Base-by-base conservation (phyloP, 2,329 filamentous ascomycete species). In the Laburnicola sp. region DNA sequence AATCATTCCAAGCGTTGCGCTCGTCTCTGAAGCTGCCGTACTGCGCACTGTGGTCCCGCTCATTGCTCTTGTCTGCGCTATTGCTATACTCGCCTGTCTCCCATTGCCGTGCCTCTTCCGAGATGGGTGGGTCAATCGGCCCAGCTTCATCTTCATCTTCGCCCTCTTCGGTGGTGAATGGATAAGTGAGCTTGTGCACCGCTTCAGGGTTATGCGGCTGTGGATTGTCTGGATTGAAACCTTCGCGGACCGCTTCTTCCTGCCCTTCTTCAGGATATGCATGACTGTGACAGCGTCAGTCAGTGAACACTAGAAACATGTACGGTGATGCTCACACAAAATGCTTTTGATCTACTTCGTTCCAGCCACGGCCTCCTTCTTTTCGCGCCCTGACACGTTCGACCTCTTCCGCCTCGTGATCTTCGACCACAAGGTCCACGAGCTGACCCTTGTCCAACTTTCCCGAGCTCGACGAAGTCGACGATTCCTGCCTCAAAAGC, bases 371-470 rank as follows among this genome's bases (percentile, higher is more conserved):
- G 25, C 83, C 81, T 42, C 82, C 81, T 69, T 86, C 84, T 64
- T 85, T 85, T 46, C 83, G 77, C 9, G 81, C 80, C 45, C 84
- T 78, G n/a, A 82, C 80, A 41, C 82, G 80, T 53, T 87, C 84
- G 40, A 81, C 75, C 48, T 84, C 79, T 64, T 87, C 85, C 4
- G 83, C 84, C 40, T 83, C 70, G 38, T 73, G 78, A 63, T 88
- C 83, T 72, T 87, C 84, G 6, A 88, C 82, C 0, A 87, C 80
- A 3, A 88, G 73, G 65, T 88, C 85, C 8, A 88, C 85, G 4
- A 88, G 74, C 59, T 88, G 85, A 57, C 82, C 84, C 53, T 75
- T 76, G 57, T 81, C 80, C 1, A 83, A 86, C 51, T 80, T 79
- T 6, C 66, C 70, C 5, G 77, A 79, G 53, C 72, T 75, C 2